Conservation (phyloP, 176 grass and related monocot species). For the Cenchrus americanus region DNA sequence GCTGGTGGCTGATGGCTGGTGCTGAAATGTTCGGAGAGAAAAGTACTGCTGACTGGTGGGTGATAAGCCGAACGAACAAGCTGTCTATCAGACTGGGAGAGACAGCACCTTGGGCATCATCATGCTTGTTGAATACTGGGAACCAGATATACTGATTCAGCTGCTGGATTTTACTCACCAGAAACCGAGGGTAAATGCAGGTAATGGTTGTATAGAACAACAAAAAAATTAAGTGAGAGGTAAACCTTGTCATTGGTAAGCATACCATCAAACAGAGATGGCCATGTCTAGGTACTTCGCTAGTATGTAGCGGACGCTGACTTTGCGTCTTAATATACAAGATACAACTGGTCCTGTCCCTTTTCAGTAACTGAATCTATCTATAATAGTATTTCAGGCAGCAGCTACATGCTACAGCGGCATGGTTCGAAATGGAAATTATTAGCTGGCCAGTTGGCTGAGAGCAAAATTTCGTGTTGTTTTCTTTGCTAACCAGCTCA, state of each 20-base stretch:
- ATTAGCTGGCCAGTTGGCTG: neutral
- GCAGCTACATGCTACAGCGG: neutral
- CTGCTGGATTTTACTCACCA: neutral
- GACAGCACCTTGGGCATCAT: neutral
- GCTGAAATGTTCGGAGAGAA: too few species aligned
- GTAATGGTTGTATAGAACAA: neutral
- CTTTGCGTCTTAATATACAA: slow-evolving; percentile 40
- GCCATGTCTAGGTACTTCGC: neutral
- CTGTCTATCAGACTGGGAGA: neutral
- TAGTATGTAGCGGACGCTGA: neutral
- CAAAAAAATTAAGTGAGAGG: neutral
- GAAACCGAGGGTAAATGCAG: neutral
- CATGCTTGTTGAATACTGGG: neutral
- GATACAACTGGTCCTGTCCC: slow-evolving; percentile 9
- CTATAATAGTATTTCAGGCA: slow-evolving; percentile 2
- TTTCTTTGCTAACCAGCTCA: neutral
- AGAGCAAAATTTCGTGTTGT: neutral
- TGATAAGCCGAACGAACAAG: too few species aligned
- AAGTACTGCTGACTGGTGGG: too few species aligned
- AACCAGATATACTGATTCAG: neutral
- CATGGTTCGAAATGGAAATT: slow-evolving; percentile 26
- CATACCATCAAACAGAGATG: neutral
- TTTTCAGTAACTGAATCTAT: slow-evolving; percentile 34
- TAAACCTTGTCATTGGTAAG: slow-evolving; percentile 17
- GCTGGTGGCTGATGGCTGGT: too few species aligned